phyloP scores from a whole-genome alignment of 1,284 basidiomycete species.

The Mycosarcoma maydis region DNA sequence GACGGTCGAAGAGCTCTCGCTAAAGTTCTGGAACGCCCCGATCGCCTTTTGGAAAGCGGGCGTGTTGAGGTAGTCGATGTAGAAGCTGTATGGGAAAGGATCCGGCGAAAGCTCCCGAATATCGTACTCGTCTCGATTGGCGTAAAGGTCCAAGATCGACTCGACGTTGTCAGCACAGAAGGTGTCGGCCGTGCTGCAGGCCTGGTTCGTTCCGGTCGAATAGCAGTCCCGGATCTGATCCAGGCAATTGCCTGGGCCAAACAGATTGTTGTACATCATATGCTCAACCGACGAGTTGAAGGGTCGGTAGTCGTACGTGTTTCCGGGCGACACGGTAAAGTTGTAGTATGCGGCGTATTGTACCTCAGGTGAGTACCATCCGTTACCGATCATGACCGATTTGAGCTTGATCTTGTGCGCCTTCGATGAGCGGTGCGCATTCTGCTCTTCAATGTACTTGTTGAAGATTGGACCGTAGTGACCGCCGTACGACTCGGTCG shows the following conservation, averaged over 20 bases:
- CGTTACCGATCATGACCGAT: conserved; percentile 73
- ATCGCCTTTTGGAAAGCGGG: conserved; percentile 43
- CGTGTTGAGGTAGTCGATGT: conserved; percentile 51
- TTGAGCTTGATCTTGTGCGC: conserved; percentile 73
- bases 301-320: conserved; percentile 46
- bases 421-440: conserved; percentile 71
- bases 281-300: conserved; percentile 39
- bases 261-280: conserved; percentile 46
- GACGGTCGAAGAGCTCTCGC: conserved; percentile 36
- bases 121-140: conserved; percentile 55
- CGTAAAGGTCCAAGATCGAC: conserved; percentile 29
- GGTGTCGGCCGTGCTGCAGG: conserved; percentile 51
- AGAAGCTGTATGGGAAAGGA: conserved; percentile 54
- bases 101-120: conserved; percentile 52
- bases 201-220: conserved; percentile 25
- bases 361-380: conserved; percentile 49
- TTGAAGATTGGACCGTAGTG: conserved; percentile 73
- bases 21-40: conserved; percentile 54
- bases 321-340: conserved; percentile 52
- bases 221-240: conserved; percentile 53
- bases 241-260: conserved; percentile 50
- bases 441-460: conserved; percentile 72
- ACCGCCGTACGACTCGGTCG: conserved; percentile 72
- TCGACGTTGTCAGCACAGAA: conserved; percentile 52
- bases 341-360: conserved; percentile 58